Percentiles rank a stretch among this genome's conserved stretches.
Evolutionary conservation across 139 green algal species (phyloP).

Genomic region (Cymbomonas tetramitiformis): DNA sequence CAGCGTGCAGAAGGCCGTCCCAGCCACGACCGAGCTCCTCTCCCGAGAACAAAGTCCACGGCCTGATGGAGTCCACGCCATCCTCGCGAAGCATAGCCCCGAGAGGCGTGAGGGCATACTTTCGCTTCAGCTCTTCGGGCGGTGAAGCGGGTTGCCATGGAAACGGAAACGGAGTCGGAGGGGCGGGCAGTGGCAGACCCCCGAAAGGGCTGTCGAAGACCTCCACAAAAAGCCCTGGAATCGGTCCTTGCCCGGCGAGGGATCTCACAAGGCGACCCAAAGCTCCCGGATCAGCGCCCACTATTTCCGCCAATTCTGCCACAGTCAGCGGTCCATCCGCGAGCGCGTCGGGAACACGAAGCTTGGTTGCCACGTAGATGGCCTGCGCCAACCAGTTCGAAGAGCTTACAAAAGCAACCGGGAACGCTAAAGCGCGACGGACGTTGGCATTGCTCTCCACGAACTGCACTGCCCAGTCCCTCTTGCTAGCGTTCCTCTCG

Average conservation of each 20-base stretch:
- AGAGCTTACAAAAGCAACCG: not conserved
- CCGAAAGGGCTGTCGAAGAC: not conserved
- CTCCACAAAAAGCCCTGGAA: not conserved
- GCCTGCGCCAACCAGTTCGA: constrained; percentile 2
- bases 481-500: too few species aligned
- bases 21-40: not conserved
- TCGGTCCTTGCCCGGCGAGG: constrained; percentile 1
- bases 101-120: constrained; percentile 4
- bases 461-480: not conserved
- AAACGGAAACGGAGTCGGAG: not conserved
- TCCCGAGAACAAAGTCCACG: not conserved
- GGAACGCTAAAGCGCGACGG: not conserved
- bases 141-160: not conserved
- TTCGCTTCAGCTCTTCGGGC: not conserved
- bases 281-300: not conserved
- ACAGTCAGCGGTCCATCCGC: not conserved
- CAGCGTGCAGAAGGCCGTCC: not conserved
- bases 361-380: constrained; percentile 7
- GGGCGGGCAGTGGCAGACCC: not conserved
- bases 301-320: not conserved
- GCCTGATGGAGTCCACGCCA: not conserved
- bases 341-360: constrained; percentile 1
- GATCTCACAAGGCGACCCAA: not conserved
- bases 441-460: not conserved
- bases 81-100: not conserved